phyloP scores from a whole-genome alignment of 139 green algal genomes.

The Marvania coccoides region DNA sequence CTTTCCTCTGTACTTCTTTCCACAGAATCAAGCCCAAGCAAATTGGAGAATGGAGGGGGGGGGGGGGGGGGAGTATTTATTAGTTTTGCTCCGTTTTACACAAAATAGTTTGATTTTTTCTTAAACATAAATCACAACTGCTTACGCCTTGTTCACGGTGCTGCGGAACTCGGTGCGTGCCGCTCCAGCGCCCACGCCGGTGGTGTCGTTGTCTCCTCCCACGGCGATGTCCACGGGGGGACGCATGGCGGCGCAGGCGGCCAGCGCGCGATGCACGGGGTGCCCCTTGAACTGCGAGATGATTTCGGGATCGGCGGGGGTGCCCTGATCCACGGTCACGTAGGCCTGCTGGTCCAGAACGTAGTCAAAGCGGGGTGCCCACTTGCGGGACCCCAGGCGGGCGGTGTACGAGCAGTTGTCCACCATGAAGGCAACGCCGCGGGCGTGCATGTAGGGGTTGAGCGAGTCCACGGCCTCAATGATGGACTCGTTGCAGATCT shows the following conservation, averaged over 20 bases:
- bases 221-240: constrained; percentile 96
- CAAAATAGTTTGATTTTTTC: too few species aligned
- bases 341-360: constrained; percentile 91
- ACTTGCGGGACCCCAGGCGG: constrained; percentile 94
- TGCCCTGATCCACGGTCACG: constrained; percentile 61
- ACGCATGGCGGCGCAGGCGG: constrained; percentile 82
- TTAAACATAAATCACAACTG: too few species aligned
- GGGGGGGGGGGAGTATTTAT: too few species aligned
- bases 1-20: too few species aligned
- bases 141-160: constrained; percentile 5
- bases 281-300: constrained; percentile 43
- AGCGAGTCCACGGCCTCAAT: constrained; percentile 89
- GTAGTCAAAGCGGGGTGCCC: constrained; percentile 97
- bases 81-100: too few species aligned
- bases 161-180: constrained; percentile 79
- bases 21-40: too few species aligned
- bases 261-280: constrained; percentile 66
- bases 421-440: constrained; percentile 99
- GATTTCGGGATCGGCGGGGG: constrained; percentile 46
- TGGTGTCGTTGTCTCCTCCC: constrained; percentile 51
- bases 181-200: constrained; percentile 62
- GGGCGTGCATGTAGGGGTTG: constrained; percentile 99
- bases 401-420: constrained; percentile 99
- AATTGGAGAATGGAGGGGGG: too few species aligned
- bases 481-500: constrained; percentile 98